A percentile compares a stretch with the other conserved stretches of the same genome.
phyloP scores from a whole-genome alignment of 306 rosid species.

The Medicago truncatula region DNA sequence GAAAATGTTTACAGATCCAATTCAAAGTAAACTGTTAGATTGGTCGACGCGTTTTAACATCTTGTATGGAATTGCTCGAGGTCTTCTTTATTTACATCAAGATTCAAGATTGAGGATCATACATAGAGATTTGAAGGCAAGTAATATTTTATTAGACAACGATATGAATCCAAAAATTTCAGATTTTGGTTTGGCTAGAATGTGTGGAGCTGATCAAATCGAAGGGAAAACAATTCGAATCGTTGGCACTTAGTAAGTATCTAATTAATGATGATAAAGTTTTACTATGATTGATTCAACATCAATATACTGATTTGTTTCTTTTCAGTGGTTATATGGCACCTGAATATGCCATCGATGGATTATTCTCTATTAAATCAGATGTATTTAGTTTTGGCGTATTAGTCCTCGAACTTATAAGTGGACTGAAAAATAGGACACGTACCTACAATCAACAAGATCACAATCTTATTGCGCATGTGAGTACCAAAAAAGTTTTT shows the following conservation, averaged over 20 bases:
- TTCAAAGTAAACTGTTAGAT: constrained; percentile 1
- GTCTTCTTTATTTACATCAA: constrained; percentile 34
- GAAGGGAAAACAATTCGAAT: constrained; percentile 17
- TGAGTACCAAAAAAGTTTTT: neutral
- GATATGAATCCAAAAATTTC: constrained; percentile 35
- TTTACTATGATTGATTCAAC: neutral
- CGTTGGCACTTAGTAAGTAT: constrained; percentile 31
- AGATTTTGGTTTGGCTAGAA: constrained; percentile 33
- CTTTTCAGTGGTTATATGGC: neutral
- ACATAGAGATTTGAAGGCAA: constrained; percentile 13
- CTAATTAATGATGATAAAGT: too few species aligned
- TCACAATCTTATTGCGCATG: neutral
- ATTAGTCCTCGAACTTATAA: neutral
- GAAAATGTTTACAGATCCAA: neutral
- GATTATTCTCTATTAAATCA: neutral
- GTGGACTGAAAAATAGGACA: neutral
- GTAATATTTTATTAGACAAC: constrained; percentile 21
- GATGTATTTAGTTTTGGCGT: neutral
- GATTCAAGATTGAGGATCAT: constrained; percentile 32
- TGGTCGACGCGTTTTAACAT: constrained; percentile 25
- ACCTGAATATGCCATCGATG: neutral
- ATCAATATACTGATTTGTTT: neutral
- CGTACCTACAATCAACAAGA: neutral
- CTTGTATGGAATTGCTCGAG: constrained; percentile 10
- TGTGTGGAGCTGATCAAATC: constrained; percentile 26